Conservation (phyloP, 169 alveolate species). For the Cryptosporidium ubiquitum region DNA sequence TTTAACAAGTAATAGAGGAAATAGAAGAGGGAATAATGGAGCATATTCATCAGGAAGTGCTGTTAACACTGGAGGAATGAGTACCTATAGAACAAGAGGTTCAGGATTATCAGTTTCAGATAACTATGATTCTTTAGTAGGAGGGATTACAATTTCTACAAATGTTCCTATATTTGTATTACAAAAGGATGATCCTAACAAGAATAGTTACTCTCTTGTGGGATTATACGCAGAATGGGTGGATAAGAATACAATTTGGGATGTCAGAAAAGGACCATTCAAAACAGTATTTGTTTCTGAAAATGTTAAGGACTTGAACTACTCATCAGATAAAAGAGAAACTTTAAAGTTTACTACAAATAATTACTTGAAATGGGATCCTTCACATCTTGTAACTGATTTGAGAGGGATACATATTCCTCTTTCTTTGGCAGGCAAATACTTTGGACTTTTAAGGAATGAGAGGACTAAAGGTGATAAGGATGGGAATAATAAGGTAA, state of each 20-base stretch:
- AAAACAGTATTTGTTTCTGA: slow-evolving; percentile 68
- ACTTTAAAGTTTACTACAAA: slow-evolving; percentile 54
- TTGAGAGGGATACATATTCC: slow-evolving; percentile 74
- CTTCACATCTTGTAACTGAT: slow-evolving; percentile 50
- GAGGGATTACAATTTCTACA: not conserved
- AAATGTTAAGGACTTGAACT: not conserved
- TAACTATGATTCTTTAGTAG: slow-evolving; percentile 10
- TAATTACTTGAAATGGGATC: slow-evolving; percentile 66
- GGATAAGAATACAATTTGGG: slow-evolving; percentile 60
- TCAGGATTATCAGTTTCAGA: slow-evolving; percentile 30
- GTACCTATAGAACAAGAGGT: slow-evolving; percentile 61
- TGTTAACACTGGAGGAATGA: not conserved
- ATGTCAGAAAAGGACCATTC: slow-evolving; percentile 62
- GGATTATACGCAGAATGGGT: slow-evolving; percentile 74
- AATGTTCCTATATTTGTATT: slow-evolving; percentile 65
- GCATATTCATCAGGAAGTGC: not conserved
- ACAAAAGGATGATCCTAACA: slow-evolving; percentile 60
- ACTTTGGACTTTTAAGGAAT: slow-evolving; percentile 56
- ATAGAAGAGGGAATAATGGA: not conserved
- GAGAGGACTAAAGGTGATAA: slow-evolving; percentile 20
- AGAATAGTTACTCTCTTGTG: slow-evolving; percentile 33
- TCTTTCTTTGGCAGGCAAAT: slow-evolving; percentile 63
- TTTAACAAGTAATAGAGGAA: slow-evolving; percentile 32
- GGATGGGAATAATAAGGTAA: not conserved
- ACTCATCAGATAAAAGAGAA: slow-evolving; percentile 11